Base-by-base conservation (phyloP, 176 grass and related monocot genomes). In the Echinochloa phyllopogon region DNA sequence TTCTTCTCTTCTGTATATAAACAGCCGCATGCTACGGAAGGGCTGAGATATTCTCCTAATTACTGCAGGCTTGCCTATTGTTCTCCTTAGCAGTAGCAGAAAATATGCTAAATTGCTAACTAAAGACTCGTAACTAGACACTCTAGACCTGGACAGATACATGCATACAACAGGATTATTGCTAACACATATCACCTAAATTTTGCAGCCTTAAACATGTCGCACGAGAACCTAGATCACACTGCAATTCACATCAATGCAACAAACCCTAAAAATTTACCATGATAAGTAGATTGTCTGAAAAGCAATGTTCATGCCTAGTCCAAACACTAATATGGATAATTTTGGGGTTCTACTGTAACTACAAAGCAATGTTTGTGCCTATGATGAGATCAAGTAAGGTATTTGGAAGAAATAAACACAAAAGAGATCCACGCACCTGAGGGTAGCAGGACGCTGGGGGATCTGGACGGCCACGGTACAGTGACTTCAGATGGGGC, bases 371-470 rank as follows among this genome's bases (percentile, higher is more conserved):
- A 33, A 33, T 33, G 29, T 33, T 33, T 33, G 29, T 33, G 29
- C 29, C 29, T 33, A 33, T 33, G 29, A 9, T 10, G 36, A 17
- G 57, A 69, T 20, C 48, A 81, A 16, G 4, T 14, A 18, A 12
- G 12, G 20, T 25, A 3, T 62, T 41, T n/a, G 23, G 13, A 5
- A 4, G 0, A 25, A 6, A 4, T 2, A 6, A 20, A 81, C 6
- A 25, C 0, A 48, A 27, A 2, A 7, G 36, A 56, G 64, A 81
- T 69, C 49, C 65, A 81, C 65, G 48, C 48, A 81, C 79, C 65
- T 69, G 38, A 21, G 47, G 6, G 4, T 39, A 8, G 6, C 6
- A 44, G 39, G 63, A 37, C 16, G 8, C 14, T 3, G 33, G 29
- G 29, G 36, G 63, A 65, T 65, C 63, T 65, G 63, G 63, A 17